Evolutionary conservation across 2,329 filamentous ascomycete genomes (phyloP).

Genomic region (Annulohypoxylon truncatum): DNA sequence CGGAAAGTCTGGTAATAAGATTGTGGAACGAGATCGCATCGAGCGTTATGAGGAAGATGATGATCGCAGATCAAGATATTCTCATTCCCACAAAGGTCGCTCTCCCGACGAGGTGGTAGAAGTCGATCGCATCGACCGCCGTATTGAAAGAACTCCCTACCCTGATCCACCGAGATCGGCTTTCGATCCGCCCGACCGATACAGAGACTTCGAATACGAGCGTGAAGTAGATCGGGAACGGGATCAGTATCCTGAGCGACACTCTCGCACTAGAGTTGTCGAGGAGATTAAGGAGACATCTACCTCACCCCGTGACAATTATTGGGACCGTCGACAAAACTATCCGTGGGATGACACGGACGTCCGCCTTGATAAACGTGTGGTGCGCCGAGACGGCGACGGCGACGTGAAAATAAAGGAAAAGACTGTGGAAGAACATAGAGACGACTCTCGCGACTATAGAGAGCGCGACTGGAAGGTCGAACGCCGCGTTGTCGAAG

Average conservation of each 20-base stretch:
- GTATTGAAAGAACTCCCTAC: slow-evolving; percentile 54
- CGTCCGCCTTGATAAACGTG: slow-evolving; percentile 56
- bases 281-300: slow-evolving; percentile 57
- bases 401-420: slow-evolving; percentile 67
- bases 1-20: slow-evolving; percentile 37
- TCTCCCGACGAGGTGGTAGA: slow-evolving; percentile 42
- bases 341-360: slow-evolving; percentile 54
- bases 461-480: slow-evolving; percentile 49
- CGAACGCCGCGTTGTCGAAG: slow-evolving; percentile 48
- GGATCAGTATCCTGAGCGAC: slow-evolving; percentile 43
- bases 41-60: slow-evolving; percentile 46
- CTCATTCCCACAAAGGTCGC: slow-evolving; percentile 44
- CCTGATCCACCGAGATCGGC: slow-evolving; percentile 65
- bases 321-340: slow-evolving; percentile 58
- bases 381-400: slow-evolving; percentile 56
- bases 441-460: slow-evolving; percentile 45
- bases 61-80: slow-evolving; percentile 44
- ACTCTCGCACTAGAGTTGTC: slow-evolving; percentile 49
- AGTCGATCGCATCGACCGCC: slow-evolving; percentile 54
- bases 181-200: slow-evolving; percentile 54
- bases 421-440: slow-evolving; percentile 58
- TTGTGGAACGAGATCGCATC: slow-evolving; percentile 44
- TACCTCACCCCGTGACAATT: slow-evolving; percentile 52
- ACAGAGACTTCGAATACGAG: slow-evolving; percentile 47
- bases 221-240: slow-evolving; percentile 45